Conservation (phyloP, 805 yeast genomes). For the Myxozyma sirexii region DNA sequence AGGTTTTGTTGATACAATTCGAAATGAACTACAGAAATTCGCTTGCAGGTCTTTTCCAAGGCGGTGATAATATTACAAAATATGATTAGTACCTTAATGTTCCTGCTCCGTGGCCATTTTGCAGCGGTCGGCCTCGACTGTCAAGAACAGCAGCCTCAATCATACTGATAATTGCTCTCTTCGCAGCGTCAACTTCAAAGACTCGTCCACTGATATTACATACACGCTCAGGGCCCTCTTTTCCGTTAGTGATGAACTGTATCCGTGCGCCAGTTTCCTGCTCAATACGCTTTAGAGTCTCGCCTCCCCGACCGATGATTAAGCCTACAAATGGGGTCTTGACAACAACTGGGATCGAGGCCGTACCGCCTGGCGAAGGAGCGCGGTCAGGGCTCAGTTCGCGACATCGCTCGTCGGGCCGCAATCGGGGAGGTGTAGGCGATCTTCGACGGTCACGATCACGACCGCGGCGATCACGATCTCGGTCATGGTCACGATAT, state of each 20-base stretch:
- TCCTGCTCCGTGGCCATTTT: no score
- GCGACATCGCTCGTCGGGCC: constrained; percentile 23
- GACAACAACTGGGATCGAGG: constrained; percentile 27
- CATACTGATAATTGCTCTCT: constrained; percentile 21
- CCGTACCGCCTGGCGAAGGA: constrained; percentile 32
- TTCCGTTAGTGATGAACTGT: constrained; percentile 35
- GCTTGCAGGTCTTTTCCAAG: not conserved
- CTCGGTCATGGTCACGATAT: constrained; percentile 10
- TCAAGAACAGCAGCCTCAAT: constrained; percentile 28
- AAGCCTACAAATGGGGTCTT: constrained; percentile 34
- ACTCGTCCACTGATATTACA: constrained; percentile 31
- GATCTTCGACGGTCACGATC: constrained; percentile 21
- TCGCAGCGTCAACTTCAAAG: constrained; percentile 24
- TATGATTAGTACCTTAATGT: no score
- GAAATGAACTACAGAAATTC: no score
- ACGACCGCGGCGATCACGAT: constrained; percentile 15
- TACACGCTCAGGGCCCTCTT: constrained; percentile 34
- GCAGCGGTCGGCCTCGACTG: constrained; percentile 26
- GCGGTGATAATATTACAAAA: no score
- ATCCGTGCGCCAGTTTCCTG: constrained; percentile 33
- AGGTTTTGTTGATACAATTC: no score
- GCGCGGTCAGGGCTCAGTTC: constrained; percentile 28
- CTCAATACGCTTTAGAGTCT: constrained; percentile 34
- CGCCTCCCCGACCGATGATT: constrained; percentile 37
- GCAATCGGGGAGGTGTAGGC: constrained; percentile 27